Evolutionary conservation across 139 green algal species (phyloP), one percentile per base, ranked within the genome.

Genomic region (Chlorella sp.): DNA sequence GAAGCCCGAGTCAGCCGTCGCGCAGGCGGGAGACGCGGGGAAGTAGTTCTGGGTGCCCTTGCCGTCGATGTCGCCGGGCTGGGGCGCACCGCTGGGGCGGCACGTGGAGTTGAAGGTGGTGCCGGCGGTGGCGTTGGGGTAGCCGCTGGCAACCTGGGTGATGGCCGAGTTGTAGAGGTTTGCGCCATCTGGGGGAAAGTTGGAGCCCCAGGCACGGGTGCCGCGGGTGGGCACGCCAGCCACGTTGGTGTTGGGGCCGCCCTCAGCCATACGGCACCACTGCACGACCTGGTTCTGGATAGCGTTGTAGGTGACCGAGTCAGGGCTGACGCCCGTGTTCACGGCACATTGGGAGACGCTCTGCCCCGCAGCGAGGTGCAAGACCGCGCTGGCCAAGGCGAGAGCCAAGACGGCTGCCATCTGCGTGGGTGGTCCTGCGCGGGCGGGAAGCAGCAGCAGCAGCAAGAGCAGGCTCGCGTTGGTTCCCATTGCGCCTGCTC

Each of bases 211-310:
- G 23, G 29, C 27, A 35, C 61, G 61, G 14, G 61, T 67, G 14
- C 61, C 61, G 3, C 26, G 34, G 29, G 23, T 35, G 3, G 2
- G 27, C 23, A 14, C 14, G 26, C 29, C 29, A 67, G 3, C n/a
- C 2, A 67, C 61, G 14, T 3, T 10, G 3, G 23, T 36, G 61
- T 67, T 34, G 27, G 23, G 2, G 3, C 61, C 61, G 3, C 17
- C 2, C 61, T 67, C 61, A 36, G 61, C 61, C 27, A 67, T 17
- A 35, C 61, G 61, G 61, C 61, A 67, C 61, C 61, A 67, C 23
- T 30, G 61, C 3, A 67, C 23, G n/a, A 30, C n/a, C 61, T 67
- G 61, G n/a, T 67, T 26, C 20, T 34, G 23, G 14, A 67, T 24
- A 4, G 14, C 51, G 14, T 62, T 67, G n/a, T 34, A 22, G 20